Evolutionary conservation across 768 basidiomycete species (phyloP).

Genomic region (Podaxis mareebaensis): DNA sequence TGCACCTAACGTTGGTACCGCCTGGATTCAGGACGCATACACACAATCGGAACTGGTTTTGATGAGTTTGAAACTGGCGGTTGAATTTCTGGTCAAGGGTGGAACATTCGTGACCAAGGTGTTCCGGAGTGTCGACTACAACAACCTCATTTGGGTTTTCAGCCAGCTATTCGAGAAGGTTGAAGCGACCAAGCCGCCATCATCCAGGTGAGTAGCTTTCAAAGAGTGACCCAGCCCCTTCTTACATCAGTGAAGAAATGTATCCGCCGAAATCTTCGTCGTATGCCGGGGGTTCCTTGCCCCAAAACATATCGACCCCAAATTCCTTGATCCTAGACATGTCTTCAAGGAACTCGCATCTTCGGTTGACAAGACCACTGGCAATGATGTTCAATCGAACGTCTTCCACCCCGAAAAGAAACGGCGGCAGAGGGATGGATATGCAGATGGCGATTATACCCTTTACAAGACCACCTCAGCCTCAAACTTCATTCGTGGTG

Average conservation of each 20-base stretch:
- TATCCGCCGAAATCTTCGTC: conserved; percentile 99
- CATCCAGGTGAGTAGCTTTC: conserved; percentile 70
- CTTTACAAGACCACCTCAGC: conserved; percentile 77
- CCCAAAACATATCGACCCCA: conserved; percentile 94
- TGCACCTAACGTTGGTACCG: conserved; percentile 98
- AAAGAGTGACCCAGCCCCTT: not conserved
- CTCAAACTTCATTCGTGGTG: conserved; percentile 64
- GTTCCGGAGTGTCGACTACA: conserved; percentile 97
- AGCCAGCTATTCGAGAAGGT: conserved; percentile 94
- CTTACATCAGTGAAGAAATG: conserved; percentile 63
- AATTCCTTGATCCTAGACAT: conserved; percentile 95
- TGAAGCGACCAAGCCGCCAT: conserved; percentile 98
- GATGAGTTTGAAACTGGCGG: conserved; percentile 92
- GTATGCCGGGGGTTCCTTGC: conserved; percentile 95
- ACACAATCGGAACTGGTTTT: conserved; percentile 95
- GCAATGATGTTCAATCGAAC: conserved; percentile 77
- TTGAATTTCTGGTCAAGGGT: conserved; percentile 90
- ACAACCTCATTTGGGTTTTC: conserved; percentile 99
- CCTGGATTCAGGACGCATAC: conserved; percentile 99
- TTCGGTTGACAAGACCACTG: conserved; percentile 50
- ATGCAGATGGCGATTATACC: conserved; percentile 92
- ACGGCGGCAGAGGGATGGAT: conserved; percentile 88
- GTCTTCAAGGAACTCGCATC: conserved; percentile 90
- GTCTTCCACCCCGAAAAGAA: conserved; percentile 99
- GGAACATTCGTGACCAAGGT: conserved; percentile 98